Evolutionary conservation across 495 filamentous ascomycete genomes (phyloP), one percentile per base, ranked within the genome.

Genomic region (Aspergillus indologenus): DNA sequence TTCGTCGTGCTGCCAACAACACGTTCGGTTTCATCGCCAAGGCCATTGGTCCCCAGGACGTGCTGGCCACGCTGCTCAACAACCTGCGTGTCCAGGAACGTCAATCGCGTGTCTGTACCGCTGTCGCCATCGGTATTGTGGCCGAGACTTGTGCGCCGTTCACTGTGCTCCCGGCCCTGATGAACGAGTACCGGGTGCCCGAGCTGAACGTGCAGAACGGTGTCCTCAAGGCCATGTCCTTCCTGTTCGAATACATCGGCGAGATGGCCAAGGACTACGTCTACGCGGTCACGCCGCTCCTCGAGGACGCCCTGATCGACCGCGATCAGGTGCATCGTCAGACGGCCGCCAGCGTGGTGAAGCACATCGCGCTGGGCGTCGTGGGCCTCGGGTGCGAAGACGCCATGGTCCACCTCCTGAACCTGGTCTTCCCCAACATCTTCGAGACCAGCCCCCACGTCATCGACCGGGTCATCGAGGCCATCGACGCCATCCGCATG

Each of bases 221-320:
- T 75, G 95, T 98, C 45, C 84, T 99, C 63, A 99, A 99, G 72
- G 90, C 92, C 9, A 83, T 99, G 61, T 93, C 90, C 26, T 99
- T 99, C 85, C 81, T 99, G 51, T 98, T 98, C 68, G 94, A 98
- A 64, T 98, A 98, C 75, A 98, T 98, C 68, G 94, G 94, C 53
- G 94, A 99, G 74, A 97, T 99, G 95, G 92, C 91, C 59, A 98
- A 97, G 74, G 95, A 99, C 71, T 99, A 99, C 72, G 92, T 98
- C 73, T 99, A 98, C 69, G 95, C 95, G 11, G 90, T 98, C 29
- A 96, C 91, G 17, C 94, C 95, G n/a, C 79, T 99, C 17, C 87
- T 99, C 8, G 94, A 98, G 70, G 95, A 99, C 69, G 95, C 95
- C 3, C 86, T 99, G 54, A 95, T 96, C 74, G 95, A 99, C 73